Evolutionary conservation across 1,139 yeast genomes (phyloP).

Genomic region (Chernovozyma aurita): DNA sequence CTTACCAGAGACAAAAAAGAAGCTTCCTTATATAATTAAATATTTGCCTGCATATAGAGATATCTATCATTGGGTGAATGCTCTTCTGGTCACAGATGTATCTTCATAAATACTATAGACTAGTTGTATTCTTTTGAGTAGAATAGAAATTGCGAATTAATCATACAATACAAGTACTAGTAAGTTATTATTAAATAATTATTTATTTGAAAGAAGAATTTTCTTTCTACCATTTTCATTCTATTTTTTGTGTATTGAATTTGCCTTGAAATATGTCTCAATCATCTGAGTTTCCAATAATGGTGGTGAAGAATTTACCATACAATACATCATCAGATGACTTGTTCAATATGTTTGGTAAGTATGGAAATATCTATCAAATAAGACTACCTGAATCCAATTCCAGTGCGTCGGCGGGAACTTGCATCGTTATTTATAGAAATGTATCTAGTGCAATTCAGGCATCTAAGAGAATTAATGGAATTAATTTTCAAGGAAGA

Average conservation of each 20-base stretch:
- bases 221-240: neutral
- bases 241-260: neutral
- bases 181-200: too few relatives aligned
- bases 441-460: constrained; percentile 43
- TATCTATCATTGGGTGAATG: neutral
- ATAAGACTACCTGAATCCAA: constrained; percentile 42
- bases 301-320: constrained; percentile 58
- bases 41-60: neutral
- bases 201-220: too few relatives aligned
- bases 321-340: constrained; percentile 45
- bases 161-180: too few relatives aligned
- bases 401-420: constrained; percentile 40
- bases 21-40: constrained; percentile 5
- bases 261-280: neutral
- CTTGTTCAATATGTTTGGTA: constrained; percentile 51
- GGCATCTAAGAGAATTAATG: constrained; percentile 54
- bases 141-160: too few relatives aligned
- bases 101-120: too few relatives aligned
- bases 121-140: too few relatives aligned
- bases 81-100: neutral
- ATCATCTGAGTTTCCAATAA: constrained; percentile 39
- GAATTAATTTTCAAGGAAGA: constrained; percentile 57
- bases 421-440: constrained; percentile 55
- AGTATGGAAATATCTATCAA: constrained; percentile 55
- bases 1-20: constrained; percentile 5